Evolutionary conservation across 2,329 filamentous ascomycete genomes (phyloP).

Genomic region (Fusarium concolor): DNA sequence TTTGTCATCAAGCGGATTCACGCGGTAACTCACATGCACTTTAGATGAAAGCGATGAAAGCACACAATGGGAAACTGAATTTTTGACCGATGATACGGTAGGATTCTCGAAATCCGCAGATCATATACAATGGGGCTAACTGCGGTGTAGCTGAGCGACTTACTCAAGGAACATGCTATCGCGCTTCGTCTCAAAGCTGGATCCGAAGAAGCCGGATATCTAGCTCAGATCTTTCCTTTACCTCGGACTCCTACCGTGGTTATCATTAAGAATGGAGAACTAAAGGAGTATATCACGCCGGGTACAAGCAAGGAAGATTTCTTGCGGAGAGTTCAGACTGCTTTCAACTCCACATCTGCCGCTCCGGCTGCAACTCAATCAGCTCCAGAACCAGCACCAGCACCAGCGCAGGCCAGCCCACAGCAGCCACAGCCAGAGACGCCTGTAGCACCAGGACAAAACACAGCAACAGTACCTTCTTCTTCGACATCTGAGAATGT

Average conservation of each 20-base stretch:
- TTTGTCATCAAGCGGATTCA: constrained; percentile 14
- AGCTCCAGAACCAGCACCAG: background rate
- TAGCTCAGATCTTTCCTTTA: constrained; percentile 86
- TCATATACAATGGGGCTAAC: constrained; percentile 23
- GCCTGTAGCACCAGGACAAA: constrained; percentile 25
- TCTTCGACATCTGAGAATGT: constrained; percentile 50
- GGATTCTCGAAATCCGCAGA: constrained; percentile 13
- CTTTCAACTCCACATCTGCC: constrained; percentile 48
- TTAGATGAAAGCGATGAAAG: constrained; percentile 70
- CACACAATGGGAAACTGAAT: constrained; percentile 77
- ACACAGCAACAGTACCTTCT: constrained; percentile 30
- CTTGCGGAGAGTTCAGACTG: constrained; percentile 55
- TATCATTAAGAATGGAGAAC: constrained; percentile 80
- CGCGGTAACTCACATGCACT: constrained; percentile 28
- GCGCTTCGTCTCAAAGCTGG: constrained; percentile 76
- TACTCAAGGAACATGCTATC: constrained; percentile 73
- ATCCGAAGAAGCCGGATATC: constrained; percentile 83
- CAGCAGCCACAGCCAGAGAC: constrained; percentile 20
- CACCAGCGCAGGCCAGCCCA: background rate
- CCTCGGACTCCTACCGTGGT: constrained; percentile 81
- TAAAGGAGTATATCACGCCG: constrained; percentile 79
- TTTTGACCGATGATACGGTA: constrained; percentile 68
- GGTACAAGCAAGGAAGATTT: constrained; percentile 76
- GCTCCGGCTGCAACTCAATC: constrained; percentile 12
- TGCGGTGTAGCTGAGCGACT: constrained; percentile 60